phyloP scores from a whole-genome alignment of 2,329 filamentous ascomycete species.

The Cytospora leucostoma region DNA sequence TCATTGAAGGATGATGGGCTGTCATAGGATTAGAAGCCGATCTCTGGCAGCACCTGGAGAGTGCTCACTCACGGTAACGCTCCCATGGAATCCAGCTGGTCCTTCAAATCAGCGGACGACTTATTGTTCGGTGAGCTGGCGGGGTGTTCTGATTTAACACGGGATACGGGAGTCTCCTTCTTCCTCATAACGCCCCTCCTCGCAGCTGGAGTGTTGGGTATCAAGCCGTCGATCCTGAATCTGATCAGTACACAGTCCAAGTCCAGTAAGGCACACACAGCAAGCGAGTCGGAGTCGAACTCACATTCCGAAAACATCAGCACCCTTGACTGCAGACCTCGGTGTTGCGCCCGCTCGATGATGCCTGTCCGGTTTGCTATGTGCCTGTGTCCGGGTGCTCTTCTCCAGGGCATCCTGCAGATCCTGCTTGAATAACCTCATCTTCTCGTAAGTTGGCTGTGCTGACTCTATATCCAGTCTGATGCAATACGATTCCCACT shows the following conservation, averaged over 20 bases:
- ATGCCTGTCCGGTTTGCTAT: constrained; percentile 61
- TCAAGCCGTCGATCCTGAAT: constrained; percentile 64
- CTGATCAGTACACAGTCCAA: constrained; percentile 31
- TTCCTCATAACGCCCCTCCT: constrained; percentile 44
- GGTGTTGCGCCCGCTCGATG: constrained; percentile 62
- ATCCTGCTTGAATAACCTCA: constrained; percentile 80
- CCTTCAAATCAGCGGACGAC: constrained; percentile 43
- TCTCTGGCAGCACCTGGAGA: not conserved
- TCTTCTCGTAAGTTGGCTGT: constrained; percentile 67
- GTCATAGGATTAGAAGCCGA: not conserved
- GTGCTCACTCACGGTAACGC: constrained; percentile 40
- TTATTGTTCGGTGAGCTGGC: constrained; percentile 49
- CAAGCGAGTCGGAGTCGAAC: constrained; percentile 30
- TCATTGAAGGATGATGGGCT: constrained; percentile 71
- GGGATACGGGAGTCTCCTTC: constrained; percentile 50
- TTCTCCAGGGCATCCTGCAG: constrained; percentile 83
- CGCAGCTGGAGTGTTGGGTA: constrained; percentile 61
- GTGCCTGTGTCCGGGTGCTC: constrained; percentile 62
- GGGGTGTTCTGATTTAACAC: constrained; percentile 46
- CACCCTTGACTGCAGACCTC: constrained; percentile 56
- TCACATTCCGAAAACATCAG: constrained; percentile 83
- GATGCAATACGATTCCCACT: constrained; percentile 98
- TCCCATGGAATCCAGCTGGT: constrained; percentile 43
- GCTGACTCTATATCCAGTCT: constrained; percentile 86
- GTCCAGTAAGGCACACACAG: not conserved